Evolutionary conservation across 2,329 filamentous ascomycete species (phyloP).

Genomic region (Alternaria burnsii): DNA sequence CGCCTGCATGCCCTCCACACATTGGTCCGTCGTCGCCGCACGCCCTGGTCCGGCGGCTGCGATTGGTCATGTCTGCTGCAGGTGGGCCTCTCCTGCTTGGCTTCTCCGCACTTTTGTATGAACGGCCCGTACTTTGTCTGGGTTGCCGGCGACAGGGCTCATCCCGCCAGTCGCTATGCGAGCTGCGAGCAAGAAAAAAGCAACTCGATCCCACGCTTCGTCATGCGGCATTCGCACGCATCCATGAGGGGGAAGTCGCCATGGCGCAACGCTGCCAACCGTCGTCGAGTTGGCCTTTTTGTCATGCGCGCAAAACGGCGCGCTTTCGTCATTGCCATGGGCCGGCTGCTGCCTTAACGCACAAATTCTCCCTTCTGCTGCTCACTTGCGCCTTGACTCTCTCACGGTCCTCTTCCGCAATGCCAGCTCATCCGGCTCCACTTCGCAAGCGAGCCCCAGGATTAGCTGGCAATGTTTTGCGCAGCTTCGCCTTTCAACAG

Average conservation of each 20-base stretch:
- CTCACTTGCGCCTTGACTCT: conserved; percentile 5
- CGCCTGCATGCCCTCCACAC: conserved; percentile 13
- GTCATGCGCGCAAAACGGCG: conserved; percentile 9
- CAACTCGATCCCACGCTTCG: conserved; percentile 28
- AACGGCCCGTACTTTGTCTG: conserved; percentile 31
- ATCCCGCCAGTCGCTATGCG: conserved; percentile 20
- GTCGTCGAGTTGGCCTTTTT: conserved; percentile 6
- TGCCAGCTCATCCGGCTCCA: conserved; percentile 29
- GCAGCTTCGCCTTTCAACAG: conserved; percentile 18
- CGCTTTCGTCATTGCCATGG: conserved; percentile 6
- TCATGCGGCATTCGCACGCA: conserved; percentile 25
- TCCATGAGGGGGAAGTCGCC: conserved; percentile 17
- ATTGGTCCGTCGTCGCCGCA: conserved; percentile 6
- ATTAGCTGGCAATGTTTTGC: conserved; percentile 6
- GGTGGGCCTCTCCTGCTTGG: conserved; percentile 16
- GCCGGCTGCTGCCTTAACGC: conserved; percentile 10
- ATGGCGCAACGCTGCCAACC: conserved; percentile 30
- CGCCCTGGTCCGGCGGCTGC: not conserved
- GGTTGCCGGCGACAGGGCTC: conserved; percentile 20
- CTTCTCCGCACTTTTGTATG: conserved; percentile 32
- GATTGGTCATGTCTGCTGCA: not conserved
- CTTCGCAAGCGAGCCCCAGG: conserved; percentile 24
- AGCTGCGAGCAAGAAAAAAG: conserved; percentile 25
- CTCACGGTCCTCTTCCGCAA: conserved; percentile 12
- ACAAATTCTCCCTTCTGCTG: conserved; percentile 7